Conservation (phyloP, 176 grass and related monocot species). For the Oryza punctata region DNA sequence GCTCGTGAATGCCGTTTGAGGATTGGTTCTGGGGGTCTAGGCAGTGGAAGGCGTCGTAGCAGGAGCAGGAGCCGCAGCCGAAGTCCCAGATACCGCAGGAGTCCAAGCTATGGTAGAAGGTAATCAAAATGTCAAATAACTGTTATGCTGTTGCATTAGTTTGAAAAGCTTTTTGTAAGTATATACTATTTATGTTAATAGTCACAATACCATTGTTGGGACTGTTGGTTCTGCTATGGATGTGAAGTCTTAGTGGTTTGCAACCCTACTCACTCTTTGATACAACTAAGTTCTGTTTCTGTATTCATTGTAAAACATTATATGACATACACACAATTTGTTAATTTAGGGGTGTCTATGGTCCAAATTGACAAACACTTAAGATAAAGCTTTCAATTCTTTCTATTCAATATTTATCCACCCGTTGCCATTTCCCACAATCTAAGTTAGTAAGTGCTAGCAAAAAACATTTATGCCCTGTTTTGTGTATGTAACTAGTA, state of each 20-base stretch:
- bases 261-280: neutral
- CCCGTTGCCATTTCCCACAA: neutral
- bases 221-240: neutral
- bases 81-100: constrained; percentile 76
- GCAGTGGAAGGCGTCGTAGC: constrained; percentile 71
- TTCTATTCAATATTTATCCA: neutral
- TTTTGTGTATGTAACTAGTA: neutral
- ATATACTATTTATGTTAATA: neutral
- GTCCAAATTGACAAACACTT: neutral
- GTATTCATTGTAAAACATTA: neutral
- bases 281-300: neutral
- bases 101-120: constrained; percentile 92
- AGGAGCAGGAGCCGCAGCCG: constrained; percentile 62
- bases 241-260: neutral
- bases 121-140: constrained; percentile 14
- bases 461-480: neutral
- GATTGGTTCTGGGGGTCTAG: constrained; percentile 70
- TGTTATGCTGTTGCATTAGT: neutral
- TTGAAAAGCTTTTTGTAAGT: neutral
- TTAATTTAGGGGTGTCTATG: neutral
- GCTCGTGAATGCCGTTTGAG: constrained; percentile 78
- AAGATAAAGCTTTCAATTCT: neutral
- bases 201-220: neutral
- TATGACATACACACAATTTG: neutral
- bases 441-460: neutral